Base-by-base conservation (phyloP, 1,284 basidiomycete species). In the Pseudomicrostroma phylloplanum region DNA sequence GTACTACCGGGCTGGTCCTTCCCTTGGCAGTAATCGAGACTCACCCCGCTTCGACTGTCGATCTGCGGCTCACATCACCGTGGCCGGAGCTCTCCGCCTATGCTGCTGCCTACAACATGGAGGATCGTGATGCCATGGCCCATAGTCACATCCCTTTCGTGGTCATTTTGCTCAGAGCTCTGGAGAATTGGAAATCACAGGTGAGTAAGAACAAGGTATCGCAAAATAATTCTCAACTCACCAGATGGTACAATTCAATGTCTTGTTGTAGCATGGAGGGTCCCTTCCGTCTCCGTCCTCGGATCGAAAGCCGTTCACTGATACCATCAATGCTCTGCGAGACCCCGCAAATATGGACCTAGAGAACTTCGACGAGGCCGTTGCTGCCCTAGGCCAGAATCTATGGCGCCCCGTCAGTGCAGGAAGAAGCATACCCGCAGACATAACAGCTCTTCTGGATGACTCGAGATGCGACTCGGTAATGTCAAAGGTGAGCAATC, bases 251-350 rank as follows among this genome's bases (percentile, higher is more conserved):
- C 40, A 17, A 59, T 3, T 73, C 74, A 7, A 60, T 60, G 36
- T 56, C 74, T 0, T 73, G 77, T 12, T 49, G 58, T 66, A 89
- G 86, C 89, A 91, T 72, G 82, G 83, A 61, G 88, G 86, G 15
- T 79, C 81, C 6, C 80, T 85, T 6, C 92, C 91, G 19, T 68
- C 63, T 40, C 78, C 60, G 25, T 82, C 82, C 39, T 83, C 83
- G 0, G 90, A 96, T 71, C 88, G 89, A 71, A 83, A 87, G 64
- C 86, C 85, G 21, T 94, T 97, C 82, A 91, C 92, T 76, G 82
- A 85, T 57, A 66, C 64, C 8, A 82, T 93, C 59, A 68, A 69
- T 40, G 60, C 80, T 81, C 40, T 81, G 80, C 1, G 85, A 86
- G 82, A 86, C 85, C 70, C 78, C 0, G 61, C 83, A 63, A 90